phyloP scores from a whole-genome alignment of 331 rosid species.

The Stylosanthes scabra region DNA sequence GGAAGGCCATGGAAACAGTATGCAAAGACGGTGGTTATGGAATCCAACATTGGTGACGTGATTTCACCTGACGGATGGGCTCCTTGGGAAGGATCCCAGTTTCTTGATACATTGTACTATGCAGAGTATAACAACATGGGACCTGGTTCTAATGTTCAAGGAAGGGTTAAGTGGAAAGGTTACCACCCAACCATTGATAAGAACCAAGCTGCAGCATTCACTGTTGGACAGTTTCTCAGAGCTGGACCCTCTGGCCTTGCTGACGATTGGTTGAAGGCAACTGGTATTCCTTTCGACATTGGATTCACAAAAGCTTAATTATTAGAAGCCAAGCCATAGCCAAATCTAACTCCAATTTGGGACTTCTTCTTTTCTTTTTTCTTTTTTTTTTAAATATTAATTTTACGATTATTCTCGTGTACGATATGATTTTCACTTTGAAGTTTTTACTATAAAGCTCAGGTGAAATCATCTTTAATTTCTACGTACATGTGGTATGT shows the following conservation, averaged over 20 bases:
- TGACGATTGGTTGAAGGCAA: conserved; percentile 48
- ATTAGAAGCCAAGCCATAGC: background rate
- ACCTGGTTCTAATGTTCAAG: conserved; percentile 45
- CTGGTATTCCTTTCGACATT: conserved; percentile 38
- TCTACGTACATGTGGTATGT: conserved; percentile 6
- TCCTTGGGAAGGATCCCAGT: conserved; percentile 51
- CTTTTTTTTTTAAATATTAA: background rate
- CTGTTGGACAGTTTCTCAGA: conserved; percentile 44
- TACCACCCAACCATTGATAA: conserved; percentile 42
- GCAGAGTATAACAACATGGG: conserved; percentile 66
- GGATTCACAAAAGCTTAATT: conserved; percentile 38
- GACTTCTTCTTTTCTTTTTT: background rate
- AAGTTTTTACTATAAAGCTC: conserved; percentile 23
- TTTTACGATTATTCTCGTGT: conserved; percentile 4
- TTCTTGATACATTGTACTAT: conserved; percentile 51
- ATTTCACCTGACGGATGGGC: conserved; percentile 55
- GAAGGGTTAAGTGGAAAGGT: conserved; percentile 63
- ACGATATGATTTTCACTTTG: conserved; percentile 20
- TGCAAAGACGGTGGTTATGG: conserved; percentile 63
- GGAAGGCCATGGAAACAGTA: conserved; percentile 74
- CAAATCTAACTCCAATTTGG: background rate
- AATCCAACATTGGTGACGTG: conserved; percentile 54
- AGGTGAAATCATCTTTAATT: conserved; percentile 26
- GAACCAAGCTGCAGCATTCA: conserved; percentile 50
- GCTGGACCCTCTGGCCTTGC: conserved; percentile 42